These are phyloP conservation scores for Trichoderma hamatum DNA, from an alignment of 2,329 filamentous ascomycete genomes.

Conservation along the genomic window DNA sequence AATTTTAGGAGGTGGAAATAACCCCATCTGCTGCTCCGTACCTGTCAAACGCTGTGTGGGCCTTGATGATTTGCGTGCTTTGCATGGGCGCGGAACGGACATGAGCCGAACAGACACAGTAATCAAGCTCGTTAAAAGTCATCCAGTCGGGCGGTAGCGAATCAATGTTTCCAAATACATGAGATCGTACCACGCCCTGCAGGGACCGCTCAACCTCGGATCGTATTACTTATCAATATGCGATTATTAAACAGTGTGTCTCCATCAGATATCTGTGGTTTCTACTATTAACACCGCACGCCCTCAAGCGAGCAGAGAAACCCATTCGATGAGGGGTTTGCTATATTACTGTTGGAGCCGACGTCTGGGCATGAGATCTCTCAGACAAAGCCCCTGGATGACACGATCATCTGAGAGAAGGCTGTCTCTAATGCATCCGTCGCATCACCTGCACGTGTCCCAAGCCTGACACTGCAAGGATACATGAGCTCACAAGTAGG, in stretches of 20 bases:
- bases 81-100: background rate
- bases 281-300: background rate
- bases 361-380: background rate
- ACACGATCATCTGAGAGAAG: background rate
- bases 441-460: background rate
- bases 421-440: background rate
- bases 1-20: background rate
- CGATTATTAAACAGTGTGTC: background rate
- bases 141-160: background rate
- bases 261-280: background rate
- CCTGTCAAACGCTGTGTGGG: background rate
- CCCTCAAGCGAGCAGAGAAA: background rate
- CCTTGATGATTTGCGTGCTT: background rate
- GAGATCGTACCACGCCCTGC: background rate
- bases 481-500: background rate
- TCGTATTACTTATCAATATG: background rate
- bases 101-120: background rate
- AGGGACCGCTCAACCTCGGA: background rate
- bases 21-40: background rate
- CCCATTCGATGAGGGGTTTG: background rate
- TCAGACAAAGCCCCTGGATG: background rate
- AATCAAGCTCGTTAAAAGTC: background rate
- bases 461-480: background rate
- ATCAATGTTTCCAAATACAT: background rate
- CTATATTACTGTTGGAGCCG: background rate